Conservation (phyloP, 2,329 filamentous ascomycete species). For the Apiospora sp. region DNA sequence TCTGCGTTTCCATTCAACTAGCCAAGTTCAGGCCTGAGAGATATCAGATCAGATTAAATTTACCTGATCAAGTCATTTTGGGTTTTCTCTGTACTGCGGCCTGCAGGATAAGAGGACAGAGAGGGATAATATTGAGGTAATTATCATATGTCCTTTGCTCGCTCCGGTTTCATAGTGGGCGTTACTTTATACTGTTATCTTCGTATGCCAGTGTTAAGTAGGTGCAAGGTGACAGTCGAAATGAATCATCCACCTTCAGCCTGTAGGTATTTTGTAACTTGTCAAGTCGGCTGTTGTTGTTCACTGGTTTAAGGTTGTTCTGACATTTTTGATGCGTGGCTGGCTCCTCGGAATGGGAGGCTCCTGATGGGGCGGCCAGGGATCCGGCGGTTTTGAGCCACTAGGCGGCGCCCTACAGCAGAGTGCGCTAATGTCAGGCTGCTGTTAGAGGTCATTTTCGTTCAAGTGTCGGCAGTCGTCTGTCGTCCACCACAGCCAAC, state of each 20-base stretch:
- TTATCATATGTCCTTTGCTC: background rate
- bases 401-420: background rate
- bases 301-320: background rate
- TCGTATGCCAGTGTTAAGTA: background rate
- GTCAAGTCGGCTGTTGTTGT: background rate
- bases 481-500: background rate
- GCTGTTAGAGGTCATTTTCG: background rate
- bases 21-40: background rate
- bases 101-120: no score
- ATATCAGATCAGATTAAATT: background rate
- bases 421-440: background rate
- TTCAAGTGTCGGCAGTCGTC: conserved; percentile 6
- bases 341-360: background rate
- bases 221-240: background rate
- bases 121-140: background rate
- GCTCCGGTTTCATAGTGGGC: background rate
- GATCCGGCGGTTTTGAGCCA: background rate
- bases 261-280: no score
- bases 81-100: background rate
- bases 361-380: background rate
- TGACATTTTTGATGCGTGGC: background rate
- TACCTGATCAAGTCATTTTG: background rate
- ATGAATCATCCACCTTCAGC: background rate
- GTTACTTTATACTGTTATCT: no score
- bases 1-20: background rate